These are phyloP conservation scores for Groenewaldozyma tartarivorans DNA, from an alignment of 805 yeast genomes.

Conservation along the genomic window DNA sequence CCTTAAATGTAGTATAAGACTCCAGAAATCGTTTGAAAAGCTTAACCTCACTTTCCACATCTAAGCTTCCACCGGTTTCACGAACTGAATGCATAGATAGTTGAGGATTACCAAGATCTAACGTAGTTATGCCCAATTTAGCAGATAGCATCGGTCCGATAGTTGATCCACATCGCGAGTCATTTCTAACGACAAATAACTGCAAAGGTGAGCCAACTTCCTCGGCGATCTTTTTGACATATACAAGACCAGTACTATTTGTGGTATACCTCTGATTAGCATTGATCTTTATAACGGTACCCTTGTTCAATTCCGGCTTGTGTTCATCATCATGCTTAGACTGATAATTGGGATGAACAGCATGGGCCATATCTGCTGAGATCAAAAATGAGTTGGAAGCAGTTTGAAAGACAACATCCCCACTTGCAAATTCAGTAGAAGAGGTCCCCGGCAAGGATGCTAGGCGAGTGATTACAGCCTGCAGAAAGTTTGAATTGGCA, in stretches of 20 bases:
- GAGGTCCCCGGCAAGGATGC: constrained; percentile 34
- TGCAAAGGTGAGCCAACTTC: constrained; percentile 71
- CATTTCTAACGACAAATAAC: constrained; percentile 86
- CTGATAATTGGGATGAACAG: constrained; percentile 87
- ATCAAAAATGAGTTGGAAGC: constrained; percentile 63
- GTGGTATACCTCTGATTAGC: constrained; percentile 96
- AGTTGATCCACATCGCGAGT: constrained; percentile 91
- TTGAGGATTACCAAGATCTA: constrained; percentile 88
- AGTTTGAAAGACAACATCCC: constrained; percentile 16
- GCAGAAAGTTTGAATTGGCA: constrained; percentile 86
- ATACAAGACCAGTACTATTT: constrained; percentile 78
- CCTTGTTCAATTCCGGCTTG: constrained; percentile 72
- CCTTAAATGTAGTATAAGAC: constrained; percentile 39
- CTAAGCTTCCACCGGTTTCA: constrained; percentile 80
- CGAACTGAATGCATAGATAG: constrained; percentile 89
- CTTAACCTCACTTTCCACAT: constrained; percentile 51
- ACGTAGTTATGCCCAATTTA: constrained; percentile 74
- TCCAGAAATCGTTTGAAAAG: constrained; percentile 44
- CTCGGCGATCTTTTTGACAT: constrained; percentile 64
- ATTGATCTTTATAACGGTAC: constrained; percentile 88
- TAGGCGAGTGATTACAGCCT: constrained; percentile 64
- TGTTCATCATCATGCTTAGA: constrained; percentile 68
- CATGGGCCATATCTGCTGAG: constrained; percentile 96
- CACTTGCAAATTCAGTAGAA: constrained; percentile 19
- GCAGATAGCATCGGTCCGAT: constrained; percentile 92